phyloP scores from a whole-genome alignment of 352 stramenopile genomes.

The Phytophthora cactorum region DNA sequence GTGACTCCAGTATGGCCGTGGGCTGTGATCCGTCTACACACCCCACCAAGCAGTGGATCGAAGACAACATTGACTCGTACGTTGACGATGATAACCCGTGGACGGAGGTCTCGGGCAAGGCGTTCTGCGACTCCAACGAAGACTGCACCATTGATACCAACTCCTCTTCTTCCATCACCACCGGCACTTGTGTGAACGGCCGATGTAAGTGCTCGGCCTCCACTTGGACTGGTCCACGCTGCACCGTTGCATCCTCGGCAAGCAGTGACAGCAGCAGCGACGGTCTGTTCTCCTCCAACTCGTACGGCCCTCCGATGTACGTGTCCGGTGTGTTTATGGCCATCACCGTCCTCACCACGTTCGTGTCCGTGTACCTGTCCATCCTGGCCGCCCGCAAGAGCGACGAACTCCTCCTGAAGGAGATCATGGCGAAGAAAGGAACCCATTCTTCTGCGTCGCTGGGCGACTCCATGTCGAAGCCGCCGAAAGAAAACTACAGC shows the following conservation, averaged over 20 bases:
- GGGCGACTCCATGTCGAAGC: constrained; percentile 27
- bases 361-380: constrained; percentile 29
- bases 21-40: too few relatives aligned
- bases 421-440: constrained; percentile 28
- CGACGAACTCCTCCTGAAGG: constrained; percentile 20
- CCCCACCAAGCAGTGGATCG: too few relatives aligned
- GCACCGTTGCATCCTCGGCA: constrained; percentile 26
- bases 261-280: constrained; percentile 25
- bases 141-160: constrained; percentile 60
- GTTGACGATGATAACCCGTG: constrained; percentile 60
- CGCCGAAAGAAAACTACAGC: constrained; percentile 41
- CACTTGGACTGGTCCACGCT: constrained; percentile 52
- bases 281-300: constrained; percentile 27
- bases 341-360: constrained; percentile 24
- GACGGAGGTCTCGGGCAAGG: constrained; percentile 56
- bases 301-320: constrained; percentile 40
- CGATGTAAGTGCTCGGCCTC: constrained; percentile 40
- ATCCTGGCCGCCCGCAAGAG: constrained; percentile 21
- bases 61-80: constrained; percentile 78
- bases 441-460: constrained; percentile 14
- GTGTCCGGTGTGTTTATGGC: constrained; percentile 22
- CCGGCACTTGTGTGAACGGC: constrained; percentile 39
- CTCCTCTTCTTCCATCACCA: constrained; percentile 27
- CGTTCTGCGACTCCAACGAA: constrained; percentile 53
- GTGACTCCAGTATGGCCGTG: too few relatives aligned